Base-by-base conservation (phyloP, 306 rosid species). In the Vigna angularis region DNA sequence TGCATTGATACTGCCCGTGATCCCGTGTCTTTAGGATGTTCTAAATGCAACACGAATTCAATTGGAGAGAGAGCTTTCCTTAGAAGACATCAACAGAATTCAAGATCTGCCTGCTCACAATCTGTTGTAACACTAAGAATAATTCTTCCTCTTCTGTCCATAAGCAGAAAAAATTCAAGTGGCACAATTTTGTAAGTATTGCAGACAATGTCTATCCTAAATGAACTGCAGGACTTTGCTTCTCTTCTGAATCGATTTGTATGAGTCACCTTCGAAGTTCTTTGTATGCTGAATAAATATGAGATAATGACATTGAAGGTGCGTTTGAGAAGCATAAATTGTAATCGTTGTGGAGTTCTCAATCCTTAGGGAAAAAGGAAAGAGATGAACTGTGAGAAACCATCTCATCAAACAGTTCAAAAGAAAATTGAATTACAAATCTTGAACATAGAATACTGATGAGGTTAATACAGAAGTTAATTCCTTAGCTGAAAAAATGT, bases 101-200 rank as follows among this genome's bases (percentile, higher is more conserved):
- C 86, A 87, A 86, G 98, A 95, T 61, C 78, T 95, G 32, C 98
- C 98, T 3, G 97, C 99, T 17, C 93, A 91, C 74, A 93, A 93
- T 89, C 85, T 95, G 38, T 80, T 95, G 91, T 87, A 75, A 81
- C 86, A 83, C 78, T 89, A 89, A 30, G 80, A 52, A 44, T 36
- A 67, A 20, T 44, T 74, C 77, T 70, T 74, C 51, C 52, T 48
- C 56, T 40, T 58, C 62, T n/a, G 78, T 68, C 45, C 63, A 58
- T 55, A 59, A 28, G 28, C 76, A 82, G 49, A 73, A 78, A 34
- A 47, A 66, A 49, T 82, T 66, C 78, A 70, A 73, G 55, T 49
- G 49, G 58, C 45, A 58, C 51, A 59, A 70, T 58, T 70, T 82
- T 86, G 85, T 70, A 70, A 79, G 70, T 82, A 82, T 57, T 57